Evolutionary conservation across 495 filamentous ascomycete genomes (phyloP).

Genomic region (Tuber microsphaerosporum): DNA sequence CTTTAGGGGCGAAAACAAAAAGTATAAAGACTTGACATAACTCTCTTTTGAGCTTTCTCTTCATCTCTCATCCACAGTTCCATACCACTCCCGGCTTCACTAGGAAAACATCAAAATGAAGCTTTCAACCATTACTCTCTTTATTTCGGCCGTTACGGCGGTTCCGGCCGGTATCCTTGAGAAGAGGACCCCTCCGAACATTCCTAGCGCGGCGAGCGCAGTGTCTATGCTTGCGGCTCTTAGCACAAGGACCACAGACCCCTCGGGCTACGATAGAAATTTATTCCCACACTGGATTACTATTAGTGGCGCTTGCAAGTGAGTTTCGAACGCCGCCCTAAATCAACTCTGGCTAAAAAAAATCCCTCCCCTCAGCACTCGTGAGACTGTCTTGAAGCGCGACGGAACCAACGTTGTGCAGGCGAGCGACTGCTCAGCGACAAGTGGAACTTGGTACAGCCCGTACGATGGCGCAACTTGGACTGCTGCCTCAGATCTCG

Average conservation of each 20-base stretch:
- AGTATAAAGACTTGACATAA: neutral
- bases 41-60: neutral
- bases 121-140: conserved; percentile 20
- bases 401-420: conserved; percentile 56
- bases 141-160: conserved; percentile 37
- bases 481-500: conserved; percentile 57
- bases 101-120: conserved; percentile 24
- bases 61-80: neutral
- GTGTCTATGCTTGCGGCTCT: conserved; percentile 51
- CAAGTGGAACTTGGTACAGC: conserved; percentile 56
- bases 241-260: conserved; percentile 51
- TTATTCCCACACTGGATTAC: conserved; percentile 65
- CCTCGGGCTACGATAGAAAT: conserved; percentile 53
- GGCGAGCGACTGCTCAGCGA: conserved; percentile 51
- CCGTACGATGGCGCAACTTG: conserved; percentile 65
- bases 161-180: conserved; percentile 34
- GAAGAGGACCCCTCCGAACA: conserved; percentile 49
- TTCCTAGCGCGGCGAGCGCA: conserved; percentile 53
- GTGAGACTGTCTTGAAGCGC: conserved; percentile 61
- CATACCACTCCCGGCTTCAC: neutral
- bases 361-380: conserved; percentile 26
- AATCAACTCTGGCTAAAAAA: neutral
- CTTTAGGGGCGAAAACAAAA: neutral
- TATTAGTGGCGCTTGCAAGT: conserved; percentile 55
- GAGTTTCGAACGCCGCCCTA: neutral